phyloP scores from a whole-genome alignment of 768 basidiomycete species.

The Naganishia kalamii region DNA sequence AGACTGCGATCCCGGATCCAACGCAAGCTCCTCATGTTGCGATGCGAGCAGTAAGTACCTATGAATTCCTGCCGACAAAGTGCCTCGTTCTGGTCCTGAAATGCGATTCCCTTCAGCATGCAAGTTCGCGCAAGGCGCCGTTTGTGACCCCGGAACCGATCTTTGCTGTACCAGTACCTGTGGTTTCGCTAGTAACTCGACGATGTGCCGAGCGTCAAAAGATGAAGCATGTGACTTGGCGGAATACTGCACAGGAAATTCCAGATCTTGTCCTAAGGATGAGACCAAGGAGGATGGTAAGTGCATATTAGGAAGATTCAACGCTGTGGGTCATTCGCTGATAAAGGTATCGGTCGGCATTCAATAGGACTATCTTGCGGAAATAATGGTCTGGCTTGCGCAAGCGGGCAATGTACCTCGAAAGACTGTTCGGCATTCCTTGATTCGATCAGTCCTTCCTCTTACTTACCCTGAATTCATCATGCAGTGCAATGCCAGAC shows the following conservation, averaged over 20 bases:
- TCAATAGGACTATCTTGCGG: constrained; percentile 54
- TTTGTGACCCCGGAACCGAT: constrained; percentile 71
- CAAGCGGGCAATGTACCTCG: constrained; percentile 72
- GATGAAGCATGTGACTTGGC: constrained; percentile 64
- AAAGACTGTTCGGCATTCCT: constrained; percentile 53
- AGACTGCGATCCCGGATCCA: constrained; percentile 72
- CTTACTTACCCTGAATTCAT: constrained; percentile 13
- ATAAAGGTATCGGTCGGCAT: constrained; percentile 19
- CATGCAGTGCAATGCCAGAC: constrained; percentile 65
- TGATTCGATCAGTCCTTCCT: background rate
- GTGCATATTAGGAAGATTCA: background rate
- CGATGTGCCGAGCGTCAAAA: constrained; percentile 64
- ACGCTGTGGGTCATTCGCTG: too few relatives aligned
- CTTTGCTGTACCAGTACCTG: constrained; percentile 68
- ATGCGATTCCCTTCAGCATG: constrained; percentile 43
- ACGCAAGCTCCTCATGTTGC: constrained; percentile 60
- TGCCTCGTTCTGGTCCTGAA: background rate
- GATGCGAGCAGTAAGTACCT: constrained; percentile 54
- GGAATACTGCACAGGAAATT: constrained; percentile 71
- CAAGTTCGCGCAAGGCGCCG: constrained; percentile 58
- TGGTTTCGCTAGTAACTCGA: constrained; percentile 56
- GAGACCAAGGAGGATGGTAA: constrained; percentile 58
- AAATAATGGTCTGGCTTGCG: constrained; percentile 59
- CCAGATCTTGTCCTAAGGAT: constrained; percentile 66
- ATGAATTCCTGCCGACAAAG: background rate